Percentiles rank a stretch among this genome's conserved stretches.
Evolutionary conservation across 2,329 filamentous ascomycete species (phyloP).

Genomic region (Colletotrichum liaoningense): DNA sequence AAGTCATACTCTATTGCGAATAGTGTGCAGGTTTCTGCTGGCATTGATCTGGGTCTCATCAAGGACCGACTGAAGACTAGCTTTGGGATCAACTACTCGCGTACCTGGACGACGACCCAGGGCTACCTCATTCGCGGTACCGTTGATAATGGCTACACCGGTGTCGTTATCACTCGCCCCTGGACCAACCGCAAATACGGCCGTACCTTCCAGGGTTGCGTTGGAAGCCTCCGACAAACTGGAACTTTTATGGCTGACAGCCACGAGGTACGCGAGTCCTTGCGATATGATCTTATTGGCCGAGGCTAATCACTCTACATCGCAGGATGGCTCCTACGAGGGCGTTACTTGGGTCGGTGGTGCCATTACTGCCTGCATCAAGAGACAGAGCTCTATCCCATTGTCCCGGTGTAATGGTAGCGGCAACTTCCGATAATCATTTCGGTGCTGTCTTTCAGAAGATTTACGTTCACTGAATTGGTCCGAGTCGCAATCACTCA

Average conservation of each 20-base stretch:
- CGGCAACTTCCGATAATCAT: slow-evolving; percentile 22
- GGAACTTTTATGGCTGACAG: slow-evolving; percentile 35
- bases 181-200: slow-evolving; percentile 34
- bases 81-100: slow-evolving; percentile 24
- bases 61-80: slow-evolving; percentile 18
- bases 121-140: slow-evolving; percentile 32
- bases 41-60: slow-evolving; percentile 15
- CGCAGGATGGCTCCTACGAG: slow-evolving; percentile 21
- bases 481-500: too few species aligned
- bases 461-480: too few species aligned
- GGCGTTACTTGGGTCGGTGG: slow-evolving; percentile 30
- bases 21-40: slow-evolving; percentile 1
- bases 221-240: slow-evolving; percentile 27
- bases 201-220: slow-evolving; percentile 33
- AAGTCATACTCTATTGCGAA: slow-evolving; percentile 29
- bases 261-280: slow-evolving; percentile 1
- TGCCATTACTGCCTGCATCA: slow-evolving; percentile 30
- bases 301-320: too few species aligned
- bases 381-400: slow-evolving; percentile 21
- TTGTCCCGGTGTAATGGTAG: slow-evolving; percentile 16
- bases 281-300: too few species aligned
- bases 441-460: too few species aligned
- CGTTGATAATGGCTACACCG: slow-evolving; percentile 20
- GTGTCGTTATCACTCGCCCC: slow-evolving; percentile 30
- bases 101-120: slow-evolving; percentile 29